A percentile compares a stretch with the other conserved stretches of the same genome.
These are phyloP conservation scores for Zea mays DNA, from an alignment of 176 grass and related monocot genomes.

Conservation along the genomic window Zm-B73-REFERENCE-NAM-5.0 NC_050103.1:61061001-61061500, in stretches of 20 bases:
- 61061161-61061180: slow-evolving; percentile 72
- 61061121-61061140: slow-evolving; percentile 57
- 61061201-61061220: slow-evolving; percentile 53
- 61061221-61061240: slow-evolving; percentile 68
- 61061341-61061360: slow-evolving; percentile 92
- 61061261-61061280: slow-evolving; percentile 90
- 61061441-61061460: slow-evolving; percentile 90
- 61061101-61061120: slow-evolving; percentile 61
- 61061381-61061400: slow-evolving; percentile 85
- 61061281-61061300: slow-evolving; percentile 88
- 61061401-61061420: slow-evolving; percentile 88
- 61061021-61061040: slow-evolving; percentile 56
- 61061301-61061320: slow-evolving; percentile 68
- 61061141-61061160: slow-evolving; percentile 88
- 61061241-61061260: slow-evolving; percentile 98
- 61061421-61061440: slow-evolving; percentile 90
- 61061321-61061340: slow-evolving; percentile 36
- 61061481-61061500: slow-evolving; percentile 98
- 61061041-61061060: slow-evolving; percentile 61
- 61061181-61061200: slow-evolving; percentile 61
- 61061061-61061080: slow-evolving; percentile 29
- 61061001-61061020: slow-evolving; percentile 46
- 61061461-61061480: slow-evolving; percentile 96
- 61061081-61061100: slow-evolving; percentile 33
- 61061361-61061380: slow-evolving; percentile 85